Conservation (phyloP, 164 flowering plant genomes). For the Litsea cubeba region DNA sequence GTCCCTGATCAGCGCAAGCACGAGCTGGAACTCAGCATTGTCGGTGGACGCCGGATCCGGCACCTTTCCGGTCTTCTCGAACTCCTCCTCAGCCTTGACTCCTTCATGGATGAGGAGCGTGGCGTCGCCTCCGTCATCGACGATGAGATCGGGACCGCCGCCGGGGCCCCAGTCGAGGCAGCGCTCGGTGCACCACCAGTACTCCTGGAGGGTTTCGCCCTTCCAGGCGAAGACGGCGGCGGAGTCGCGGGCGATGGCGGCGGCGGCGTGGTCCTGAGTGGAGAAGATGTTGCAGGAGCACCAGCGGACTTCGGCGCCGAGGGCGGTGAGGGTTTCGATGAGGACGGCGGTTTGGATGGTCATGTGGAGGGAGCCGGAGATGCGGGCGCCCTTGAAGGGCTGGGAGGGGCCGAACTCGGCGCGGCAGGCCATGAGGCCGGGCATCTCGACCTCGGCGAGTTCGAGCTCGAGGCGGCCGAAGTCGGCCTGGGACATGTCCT, state of each 20-base stretch:
- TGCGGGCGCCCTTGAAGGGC: constrained; percentile 26
- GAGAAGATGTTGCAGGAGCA: constrained; percentile 37
- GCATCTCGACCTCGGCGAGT: constrained; percentile 28
- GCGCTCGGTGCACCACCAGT: constrained; percentile 39
- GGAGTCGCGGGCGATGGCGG: constrained; percentile 33
- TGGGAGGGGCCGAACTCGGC: constrained; percentile 25
- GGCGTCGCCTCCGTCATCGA: constrained; percentile 33
- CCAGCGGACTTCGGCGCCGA: constrained; percentile 34
- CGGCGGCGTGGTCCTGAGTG: constrained; percentile 28
- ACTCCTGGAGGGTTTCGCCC: constrained; percentile 30
- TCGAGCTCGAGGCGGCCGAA: constrained; percentile 27
- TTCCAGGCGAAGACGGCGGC: constrained; percentile 30
- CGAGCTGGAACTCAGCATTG: constrained; percentile 44
- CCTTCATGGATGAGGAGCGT: constrained; percentile 29
- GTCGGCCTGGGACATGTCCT: constrained; percentile 30
- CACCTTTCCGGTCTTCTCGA: constrained; percentile 17
- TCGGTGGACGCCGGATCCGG: constrained; percentile 40
- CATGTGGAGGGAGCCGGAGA: constrained; percentile 33
- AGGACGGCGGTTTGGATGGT: constrained; percentile 34
- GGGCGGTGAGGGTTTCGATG: constrained; percentile 31
- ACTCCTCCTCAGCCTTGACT: constrained; percentile 33
- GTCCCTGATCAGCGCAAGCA: constrained; percentile 29
- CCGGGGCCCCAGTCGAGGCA: constrained; percentile 33
- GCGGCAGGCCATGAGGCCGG: constrained; percentile 27
- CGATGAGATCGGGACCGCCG: constrained; percentile 32